Base-by-base conservation (phyloP, 768 basidiomycete species). In the Exidia glandulosa region DNA sequence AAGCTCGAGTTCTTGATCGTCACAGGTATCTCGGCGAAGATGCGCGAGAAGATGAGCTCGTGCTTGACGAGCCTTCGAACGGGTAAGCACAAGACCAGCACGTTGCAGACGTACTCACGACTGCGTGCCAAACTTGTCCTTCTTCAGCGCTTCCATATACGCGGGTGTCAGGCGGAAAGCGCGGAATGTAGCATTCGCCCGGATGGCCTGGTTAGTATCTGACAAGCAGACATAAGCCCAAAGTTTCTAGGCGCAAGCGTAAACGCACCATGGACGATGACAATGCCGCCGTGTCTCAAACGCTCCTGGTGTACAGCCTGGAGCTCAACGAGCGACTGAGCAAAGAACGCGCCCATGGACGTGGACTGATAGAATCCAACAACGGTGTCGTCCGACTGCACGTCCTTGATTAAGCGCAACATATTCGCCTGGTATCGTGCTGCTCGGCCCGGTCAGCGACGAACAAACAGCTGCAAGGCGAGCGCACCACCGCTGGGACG, bases 301-400 rank as follows among this genome's bases (percentile, higher is more conserved):
- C 85, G 88, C 47, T 91, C 88, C 69, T 89, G 87, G 70, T 92
- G 90, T 64, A 90, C 81, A 55, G 87, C 87, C 70, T 90, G 89
- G 7, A 87, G 85, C 65, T 94, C 89, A 54, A 93, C 77, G 56
- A 93, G 70, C 7, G 81, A 79, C 70, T 90, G 89, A 68, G 83
- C 89, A 72, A 87, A 88, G 71, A 93, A 92, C 3, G 90, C 88
- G 47, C 90, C 90, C 37, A 91, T 79, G 9, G 85, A 83, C 30
- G 87, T 91, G 48, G 89, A 88, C 68, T 95, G 91, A 75, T 97
- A 97, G 72, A 95, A 92, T 37, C 94, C 94, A 59, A 96, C 87
- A 33, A 94, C 83, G 64, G 86, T 91, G 73, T 95, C 92, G 67
- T 94, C 92, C 36, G 86, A 84, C 67, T 90, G 87, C 59, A 94